phyloP scores from a whole-genome alignment of 139 green algal genomes.

The Pleodorina starrii region DNA sequence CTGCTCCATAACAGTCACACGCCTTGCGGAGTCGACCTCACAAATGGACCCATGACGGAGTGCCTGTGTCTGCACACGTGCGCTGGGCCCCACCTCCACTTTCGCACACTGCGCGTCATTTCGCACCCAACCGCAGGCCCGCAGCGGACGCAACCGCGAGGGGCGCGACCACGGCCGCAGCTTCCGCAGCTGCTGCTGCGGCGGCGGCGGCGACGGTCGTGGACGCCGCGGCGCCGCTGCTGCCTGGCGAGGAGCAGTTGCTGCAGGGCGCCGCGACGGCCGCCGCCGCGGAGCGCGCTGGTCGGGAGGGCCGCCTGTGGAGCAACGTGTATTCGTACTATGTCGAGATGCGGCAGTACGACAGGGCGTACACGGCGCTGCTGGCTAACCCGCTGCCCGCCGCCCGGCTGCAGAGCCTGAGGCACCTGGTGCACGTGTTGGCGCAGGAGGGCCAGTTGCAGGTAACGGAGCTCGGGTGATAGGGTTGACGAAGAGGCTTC shows the following conservation, averaged over 20 bases:
- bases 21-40: no score
- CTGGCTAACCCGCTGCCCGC: constrained; percentile 66
- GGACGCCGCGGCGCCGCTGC: background rate
- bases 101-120: no score
- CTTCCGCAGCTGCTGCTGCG: no score
- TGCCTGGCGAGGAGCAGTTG: constrained; percentile 6
- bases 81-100: no score
- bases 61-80: no score
- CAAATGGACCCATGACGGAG: no score
- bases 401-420: constrained; percentile 55
- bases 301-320: constrained; percentile 64
- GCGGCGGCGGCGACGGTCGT: background rate
- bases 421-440: constrained; percentile 63
- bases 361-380: constrained; percentile 66
- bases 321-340: constrained; percentile 63
- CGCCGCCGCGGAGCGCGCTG: background rate
- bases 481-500: no score
- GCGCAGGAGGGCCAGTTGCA: constrained; percentile 44
- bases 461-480: no score
- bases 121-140: no score
- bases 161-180: no score
- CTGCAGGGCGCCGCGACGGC: background rate
- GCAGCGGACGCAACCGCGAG: no score
- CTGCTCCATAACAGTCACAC: no score
- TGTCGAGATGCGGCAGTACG: constrained; percentile 49